Conservation (phyloP, 768 basidiomycete genomes). For the Lepiota venenata region DNA sequence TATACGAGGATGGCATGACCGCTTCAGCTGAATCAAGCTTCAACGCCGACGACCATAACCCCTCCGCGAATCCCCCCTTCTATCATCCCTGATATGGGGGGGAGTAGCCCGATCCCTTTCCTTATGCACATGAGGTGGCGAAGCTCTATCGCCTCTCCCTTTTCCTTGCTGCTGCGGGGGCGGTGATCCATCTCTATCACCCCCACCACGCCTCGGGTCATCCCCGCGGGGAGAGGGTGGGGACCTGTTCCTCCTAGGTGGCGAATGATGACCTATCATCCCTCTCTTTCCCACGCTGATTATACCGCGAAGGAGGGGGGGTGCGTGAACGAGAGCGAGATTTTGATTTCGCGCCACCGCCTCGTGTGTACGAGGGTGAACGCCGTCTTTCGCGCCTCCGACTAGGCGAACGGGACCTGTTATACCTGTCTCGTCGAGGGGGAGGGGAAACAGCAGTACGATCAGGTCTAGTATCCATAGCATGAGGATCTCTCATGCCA, state of each 20-base stretch:
- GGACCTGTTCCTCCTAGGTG: slow-evolving; percentile 10
- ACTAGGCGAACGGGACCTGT: slow-evolving; percentile 3
- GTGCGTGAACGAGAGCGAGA: slow-evolving; percentile 9
- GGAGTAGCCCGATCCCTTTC: slow-evolving; percentile 7
- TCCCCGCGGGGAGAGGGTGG: slow-evolving; percentile 19
- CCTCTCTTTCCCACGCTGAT: slow-evolving; percentile 13
- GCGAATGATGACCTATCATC: slow-evolving; percentile 12
- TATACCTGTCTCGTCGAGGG: slow-evolving; percentile 15
- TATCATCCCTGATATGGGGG: slow-evolving; percentile 8
- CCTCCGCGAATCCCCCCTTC: background rate
- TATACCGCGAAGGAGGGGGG: slow-evolving; percentile 1
- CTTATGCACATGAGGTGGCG: slow-evolving; percentile 1
- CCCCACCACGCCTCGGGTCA: slow-evolving; percentile 8
- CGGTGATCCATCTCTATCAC: slow-evolving; percentile 14
- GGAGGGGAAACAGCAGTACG: slow-evolving; percentile 19
- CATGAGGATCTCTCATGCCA: slow-evolving; percentile 3
- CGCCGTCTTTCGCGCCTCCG: slow-evolving; percentile 13
- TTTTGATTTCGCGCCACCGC: slow-evolving; percentile 13
- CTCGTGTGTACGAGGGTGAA: slow-evolving; percentile 9
- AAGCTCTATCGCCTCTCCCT: slow-evolving; percentile 7
- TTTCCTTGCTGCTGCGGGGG: slow-evolving; percentile 12
- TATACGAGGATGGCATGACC: background rate
- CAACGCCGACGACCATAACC: slow-evolving; percentile 9
- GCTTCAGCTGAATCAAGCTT: background rate
- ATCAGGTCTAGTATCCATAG: slow-evolving; percentile 10